Evolutionary conservation across 805 yeast species (phyloP), one percentile per base, ranked within the genome.

Genomic region (Candida rishiriensis): DNA sequence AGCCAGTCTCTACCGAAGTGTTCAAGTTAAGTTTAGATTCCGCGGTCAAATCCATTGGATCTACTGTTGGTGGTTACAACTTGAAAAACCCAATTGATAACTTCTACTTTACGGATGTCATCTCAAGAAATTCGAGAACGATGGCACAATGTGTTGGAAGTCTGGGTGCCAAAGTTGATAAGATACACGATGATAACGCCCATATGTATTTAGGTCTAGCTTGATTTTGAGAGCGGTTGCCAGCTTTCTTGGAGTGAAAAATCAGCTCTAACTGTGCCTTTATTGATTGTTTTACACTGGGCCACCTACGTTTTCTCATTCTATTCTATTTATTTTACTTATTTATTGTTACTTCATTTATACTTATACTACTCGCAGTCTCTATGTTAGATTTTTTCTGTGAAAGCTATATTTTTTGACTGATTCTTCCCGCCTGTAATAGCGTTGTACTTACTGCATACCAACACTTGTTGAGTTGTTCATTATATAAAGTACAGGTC

Each of bases 101-200:
- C 78, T 87, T 85, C 66, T 87, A 88, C 73, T 84, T 87, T 75
- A 87, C 96, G 31, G 91, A 88, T 65, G 87, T 85, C 50, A 83
- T 87, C 54, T 83, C 95, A 18, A 78, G 95, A 72, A 79, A 87
- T 44, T 87, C 95, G 40, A 87, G 88, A 52, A 88, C 95, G 29
- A 88, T 87, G 95, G 95, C 95, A 35, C 83, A 77, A 69, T 85
- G 95, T 72, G 81, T 88, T 47, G 75, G 83, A 43, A 70, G 83
- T 45, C 81, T 83, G 59, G 87, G 87, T 42, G 76, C 83, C 45
- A 76, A 79, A 67, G 70, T 79, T 52, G 86, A 80, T 51, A 81
- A 81, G 63, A 64, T 71, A 43, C 61, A 63, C 47, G 85, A 79
- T 63, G 75, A 55, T 64, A 64, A 65, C 43, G 69, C 68, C 11